Base-by-base conservation (phyloP, 2,329 filamentous ascomycete genomes). In the Fusarium continuum region DNA sequence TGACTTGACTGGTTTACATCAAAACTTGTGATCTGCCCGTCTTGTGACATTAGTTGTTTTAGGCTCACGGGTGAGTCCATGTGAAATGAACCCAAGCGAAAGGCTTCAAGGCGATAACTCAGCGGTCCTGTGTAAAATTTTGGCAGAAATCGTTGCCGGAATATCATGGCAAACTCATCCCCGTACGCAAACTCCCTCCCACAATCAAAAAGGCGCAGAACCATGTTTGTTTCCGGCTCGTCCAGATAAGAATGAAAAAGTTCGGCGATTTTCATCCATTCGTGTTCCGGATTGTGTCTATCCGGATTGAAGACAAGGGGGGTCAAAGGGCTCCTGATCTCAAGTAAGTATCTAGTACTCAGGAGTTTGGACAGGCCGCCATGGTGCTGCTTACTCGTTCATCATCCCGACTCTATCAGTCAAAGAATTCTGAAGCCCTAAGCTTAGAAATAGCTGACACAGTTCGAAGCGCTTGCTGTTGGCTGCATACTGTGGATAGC, bases 211-310 rank as follows among this genome's bases (percentile, higher is more conserved):
- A 70, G 43, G 1, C 47, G 55, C 6, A 68, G 22, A 3, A 60
- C 4, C 10, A 67, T 49, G 1, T 31, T 48, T 0, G 43, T 49
- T 8, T 72, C 65, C 2, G 61, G 55, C 6, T 67, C 64, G 3
- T 68, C 43, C 6, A 71, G 13, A 2, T 70, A 64, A 2, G 53
- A 56, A 6, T 61, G 57, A 2, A 74, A 74, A 2, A 74, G 51
- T 0, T 29, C 28, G 0, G 28, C 40, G 9, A 72, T 62, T 1
- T 40, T 10, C 2, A 50, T 8, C 55, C 62, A 56, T 4, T 28
- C 41, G 3, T n/a, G 3, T 5, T 55, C 45, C 0, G 43, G 17
- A 0, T 38, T 23, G 0, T 8, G 0, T 31, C 40, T 36, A 14
- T 32, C 3, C 1, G 59, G 20, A 0, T 16, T 20, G 5, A 6